Evolutionary conservation across 2,329 filamentous ascomycete genomes (phyloP).

Genomic region (Emergomyces pasteurianus): DNA sequence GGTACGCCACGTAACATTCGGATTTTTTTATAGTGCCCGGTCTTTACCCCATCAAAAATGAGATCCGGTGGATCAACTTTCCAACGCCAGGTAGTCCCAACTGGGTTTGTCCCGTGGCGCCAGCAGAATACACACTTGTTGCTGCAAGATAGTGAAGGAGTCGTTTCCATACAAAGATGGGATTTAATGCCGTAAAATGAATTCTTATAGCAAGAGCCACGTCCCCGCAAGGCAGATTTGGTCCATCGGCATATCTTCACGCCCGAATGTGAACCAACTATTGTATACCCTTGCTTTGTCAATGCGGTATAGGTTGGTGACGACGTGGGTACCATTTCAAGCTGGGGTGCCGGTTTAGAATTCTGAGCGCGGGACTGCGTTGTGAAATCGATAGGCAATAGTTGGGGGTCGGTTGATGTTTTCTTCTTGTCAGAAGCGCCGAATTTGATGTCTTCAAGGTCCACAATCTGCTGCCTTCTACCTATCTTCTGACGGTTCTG

Average conservation of each 20-base stretch:
- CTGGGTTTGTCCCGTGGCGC: constrained; percentile 94
- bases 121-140: constrained; percentile 99
- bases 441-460: constrained; percentile 69
- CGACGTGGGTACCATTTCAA: constrained; percentile 88
- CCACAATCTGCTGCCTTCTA: constrained; percentile 46
- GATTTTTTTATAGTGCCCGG: constrained; percentile 91
- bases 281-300: constrained; percentile 93
- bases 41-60: constrained; percentile 83
- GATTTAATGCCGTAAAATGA: constrained; percentile 96
- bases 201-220: constrained; percentile 94
- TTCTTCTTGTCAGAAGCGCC: constrained; percentile 10
- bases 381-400: constrained; percentile 76
- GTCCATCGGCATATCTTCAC: constrained; percentile 99
- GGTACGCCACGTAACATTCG: constrained; percentile 93
- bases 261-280: constrained; percentile 87
- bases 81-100: constrained; percentile 95
- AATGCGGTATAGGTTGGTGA: constrained; percentile 81
- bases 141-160: constrained; percentile 84
- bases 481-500: constrained; percentile 29
- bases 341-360: constrained; percentile 34
- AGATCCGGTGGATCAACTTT: constrained; percentile 79
- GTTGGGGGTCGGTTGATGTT: constrained; percentile 21
- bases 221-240: constrained; percentile 84
- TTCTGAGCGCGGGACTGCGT: constrained; percentile 31
- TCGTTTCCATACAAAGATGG: constrained; percentile 97